These are phyloP conservation scores for Tarenaya hassleriana DNA, from an alignment of 345 rosid species.

Conservation along the genomic window DNA sequence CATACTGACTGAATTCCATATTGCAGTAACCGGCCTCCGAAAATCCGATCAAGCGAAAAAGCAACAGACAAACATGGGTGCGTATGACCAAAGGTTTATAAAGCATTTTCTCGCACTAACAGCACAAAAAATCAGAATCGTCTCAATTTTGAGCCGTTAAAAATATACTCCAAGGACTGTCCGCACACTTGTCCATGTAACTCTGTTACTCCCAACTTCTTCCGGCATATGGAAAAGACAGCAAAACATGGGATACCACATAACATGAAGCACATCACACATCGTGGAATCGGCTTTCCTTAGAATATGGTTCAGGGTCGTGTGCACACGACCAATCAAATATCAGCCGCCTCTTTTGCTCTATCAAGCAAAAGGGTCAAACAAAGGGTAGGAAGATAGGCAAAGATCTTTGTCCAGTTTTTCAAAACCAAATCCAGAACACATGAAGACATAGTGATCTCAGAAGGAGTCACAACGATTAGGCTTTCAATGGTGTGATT, in stretches of 20 bases:
- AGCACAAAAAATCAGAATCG: conserved; percentile 10
- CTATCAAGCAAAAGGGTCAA: background rate
- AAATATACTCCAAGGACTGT: conserved; percentile 5
- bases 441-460: background rate
- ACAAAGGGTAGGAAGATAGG: background rate
- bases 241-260: background rate
- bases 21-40: background rate
- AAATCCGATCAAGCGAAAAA: background rate
- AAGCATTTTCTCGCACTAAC: background rate
- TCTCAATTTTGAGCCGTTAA: background rate
- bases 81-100: background rate
- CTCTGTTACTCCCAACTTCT: background rate
- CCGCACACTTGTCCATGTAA: background rate
- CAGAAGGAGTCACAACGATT: too few species aligned
- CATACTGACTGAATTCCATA: too few species aligned
- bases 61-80: too few species aligned
- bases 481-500: too few species aligned
- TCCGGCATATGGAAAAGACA: background rate
- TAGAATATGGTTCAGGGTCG: conserved; percentile 5
- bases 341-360: background rate
- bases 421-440: background rate
- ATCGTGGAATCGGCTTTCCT: background rate
- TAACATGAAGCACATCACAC: background rate
- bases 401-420: background rate
- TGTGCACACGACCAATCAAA: background rate